Conservation (phyloP, 2,329 filamentous ascomycete genomes). For the Kalmusia sp. region DNA sequence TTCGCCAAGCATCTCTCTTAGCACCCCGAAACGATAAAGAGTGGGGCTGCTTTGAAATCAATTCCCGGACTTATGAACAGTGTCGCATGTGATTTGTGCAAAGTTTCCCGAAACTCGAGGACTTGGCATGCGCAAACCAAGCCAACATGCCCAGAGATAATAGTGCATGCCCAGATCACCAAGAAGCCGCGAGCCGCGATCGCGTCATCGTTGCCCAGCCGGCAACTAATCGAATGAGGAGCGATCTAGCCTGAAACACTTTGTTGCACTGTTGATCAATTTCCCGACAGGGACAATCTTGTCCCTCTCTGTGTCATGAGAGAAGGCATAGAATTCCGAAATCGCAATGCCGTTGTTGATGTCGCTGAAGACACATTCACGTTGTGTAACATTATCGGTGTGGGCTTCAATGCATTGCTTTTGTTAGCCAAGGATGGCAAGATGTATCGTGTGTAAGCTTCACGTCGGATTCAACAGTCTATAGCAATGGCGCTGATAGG, state of each 20-base stretch:
- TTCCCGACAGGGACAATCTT: not conserved
- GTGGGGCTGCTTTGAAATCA: not conserved
- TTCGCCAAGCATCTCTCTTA: not conserved
- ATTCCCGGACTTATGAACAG: not conserved
- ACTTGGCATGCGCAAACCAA: not conserved
- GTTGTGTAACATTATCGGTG: no score
- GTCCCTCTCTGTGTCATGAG: not conserved
- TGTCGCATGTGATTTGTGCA: not conserved
- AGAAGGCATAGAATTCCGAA: not conserved
- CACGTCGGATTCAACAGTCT: not conserved
- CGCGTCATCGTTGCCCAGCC: not conserved
- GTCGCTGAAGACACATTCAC: not conserved
- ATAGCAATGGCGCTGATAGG: no score
- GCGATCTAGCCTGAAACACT: not conserved
- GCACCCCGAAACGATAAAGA: not conserved
- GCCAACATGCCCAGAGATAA: conserved; percentile 2
- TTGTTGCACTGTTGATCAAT: conserved; percentile 2
- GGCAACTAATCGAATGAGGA: not conserved
- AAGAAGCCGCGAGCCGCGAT: not conserved
- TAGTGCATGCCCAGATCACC: conserved; percentile 6
- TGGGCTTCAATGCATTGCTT: no score
- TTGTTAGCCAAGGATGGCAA: not conserved
- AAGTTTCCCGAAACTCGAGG: not conserved
- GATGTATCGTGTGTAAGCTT: not conserved
- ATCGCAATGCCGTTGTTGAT: not conserved